A percentile compares a stretch with the other conserved stretches of the same genome.
Conservation (phyloP, 768 basidiomycete species). For the Serendipita vermifera region DNA sequence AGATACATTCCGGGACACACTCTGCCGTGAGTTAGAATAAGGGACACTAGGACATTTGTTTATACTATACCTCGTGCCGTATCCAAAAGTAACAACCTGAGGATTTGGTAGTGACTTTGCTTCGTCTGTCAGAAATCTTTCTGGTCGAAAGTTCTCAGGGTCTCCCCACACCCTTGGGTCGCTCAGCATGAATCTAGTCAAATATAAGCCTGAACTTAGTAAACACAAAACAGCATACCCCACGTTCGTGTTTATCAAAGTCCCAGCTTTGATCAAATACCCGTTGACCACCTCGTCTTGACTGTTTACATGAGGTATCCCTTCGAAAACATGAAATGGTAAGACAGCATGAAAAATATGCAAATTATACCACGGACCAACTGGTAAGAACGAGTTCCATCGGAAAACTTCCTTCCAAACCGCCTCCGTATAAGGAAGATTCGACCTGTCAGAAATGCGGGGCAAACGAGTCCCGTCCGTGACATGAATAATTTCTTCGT, state of each 20-base stretch:
- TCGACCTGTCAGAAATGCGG: constrained; percentile 11
- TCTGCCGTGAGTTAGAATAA: not conserved
- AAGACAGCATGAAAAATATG: too few species aligned
- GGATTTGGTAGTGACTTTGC: not conserved
- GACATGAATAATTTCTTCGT: not conserved
- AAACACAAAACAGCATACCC: not conserved
- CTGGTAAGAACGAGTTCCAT: constrained; percentile 14
- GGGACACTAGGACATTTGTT: not conserved
- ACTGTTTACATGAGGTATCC: not conserved
- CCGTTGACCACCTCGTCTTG: constrained; percentile 13
- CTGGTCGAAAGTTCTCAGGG: not conserved
- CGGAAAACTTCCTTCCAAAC: constrained; percentile 15
- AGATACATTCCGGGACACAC: not conserved
- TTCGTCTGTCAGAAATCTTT: not conserved
- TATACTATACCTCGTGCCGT: not conserved
- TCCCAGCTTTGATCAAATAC: constrained; percentile 14
- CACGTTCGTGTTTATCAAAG: constrained; percentile 9
- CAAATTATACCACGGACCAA: constrained; percentile 2
- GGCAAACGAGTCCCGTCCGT: not conserved
- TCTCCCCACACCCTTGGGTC: not conserved
- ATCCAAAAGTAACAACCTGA: not conserved
- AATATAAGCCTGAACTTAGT: not conserved
- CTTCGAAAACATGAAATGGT: too few species aligned
- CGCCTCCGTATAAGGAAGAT: constrained; percentile 16
- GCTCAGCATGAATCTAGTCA: not conserved